Conservation (phyloP, 192 early-diverging fungal genomes). For the Coemansia sp. region DNA sequence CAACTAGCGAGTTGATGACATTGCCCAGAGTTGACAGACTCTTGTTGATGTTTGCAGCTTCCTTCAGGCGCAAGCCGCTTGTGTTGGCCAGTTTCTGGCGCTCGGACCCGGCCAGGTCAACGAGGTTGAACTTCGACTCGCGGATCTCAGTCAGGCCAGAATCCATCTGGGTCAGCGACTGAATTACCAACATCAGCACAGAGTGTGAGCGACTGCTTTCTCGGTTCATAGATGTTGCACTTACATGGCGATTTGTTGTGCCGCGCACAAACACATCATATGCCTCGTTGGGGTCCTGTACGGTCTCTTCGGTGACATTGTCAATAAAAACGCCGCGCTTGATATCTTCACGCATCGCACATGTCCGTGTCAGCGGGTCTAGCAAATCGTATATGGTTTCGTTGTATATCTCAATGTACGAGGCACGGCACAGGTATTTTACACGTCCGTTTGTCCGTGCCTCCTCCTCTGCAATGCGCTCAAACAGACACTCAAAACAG, state of each 20-base stretch:
- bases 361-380: conserved; percentile 60
- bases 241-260: conserved; percentile 67
- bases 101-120: conserved; percentile 80
- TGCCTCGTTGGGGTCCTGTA: conserved; percentile 61
- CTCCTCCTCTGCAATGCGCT: conserved; percentile 57
- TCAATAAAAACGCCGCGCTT: conserved; percentile 69
- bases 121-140: conserved; percentile 71
- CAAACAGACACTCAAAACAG: conserved; percentile 64
- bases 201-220: conserved; percentile 80
- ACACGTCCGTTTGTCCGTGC: conserved; percentile 49
- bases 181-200: conserved; percentile 74
- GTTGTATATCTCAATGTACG: conserved; percentile 94
- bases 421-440: conserved; percentile 79
- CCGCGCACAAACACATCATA: conserved; percentile 66
- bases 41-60: conserved; percentile 84
- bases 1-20: conserved; percentile 81
- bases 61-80: conserved; percentile 66
- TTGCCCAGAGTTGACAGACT: conserved; percentile 74
- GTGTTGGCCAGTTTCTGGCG: conserved; percentile 66
- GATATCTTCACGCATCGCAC: conserved; percentile 66
- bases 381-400: conserved; percentile 87
- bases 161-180: conserved; percentile 58
- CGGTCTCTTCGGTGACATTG: conserved; percentile 64
- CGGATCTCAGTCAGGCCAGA: conserved; percentile 60
- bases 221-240: conserved; percentile 80